phyloP scores from a whole-genome alignment of 805 yeast species.

The Wickerhamiella occidentalis region DNA sequence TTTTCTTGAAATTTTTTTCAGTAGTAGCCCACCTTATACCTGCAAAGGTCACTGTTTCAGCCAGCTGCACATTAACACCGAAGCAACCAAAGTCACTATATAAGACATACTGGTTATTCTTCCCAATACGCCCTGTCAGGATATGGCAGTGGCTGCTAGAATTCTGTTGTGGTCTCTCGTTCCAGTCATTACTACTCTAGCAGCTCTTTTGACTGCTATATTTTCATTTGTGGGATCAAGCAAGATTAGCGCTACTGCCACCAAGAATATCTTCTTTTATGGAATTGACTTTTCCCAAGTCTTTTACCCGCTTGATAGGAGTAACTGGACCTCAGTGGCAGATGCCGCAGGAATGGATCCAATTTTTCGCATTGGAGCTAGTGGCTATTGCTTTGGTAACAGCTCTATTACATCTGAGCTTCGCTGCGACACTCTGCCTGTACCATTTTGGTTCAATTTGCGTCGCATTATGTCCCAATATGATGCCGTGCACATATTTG shows the following conservation, averaged over 20 bases:
- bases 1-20: too few species aligned
- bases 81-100: neutral
- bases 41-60: neutral
- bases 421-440: neutral
- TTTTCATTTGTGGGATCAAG: neutral
- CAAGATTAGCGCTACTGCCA: neutral
- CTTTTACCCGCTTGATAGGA: neutral
- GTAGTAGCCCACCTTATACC: neutral
- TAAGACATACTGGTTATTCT: neutral
- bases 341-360: neutral
- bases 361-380: neutral
- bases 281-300: neutral
- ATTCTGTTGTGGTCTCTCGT: neutral
- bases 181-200: conserved; percentile 1
- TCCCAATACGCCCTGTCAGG: neutral
- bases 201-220: neutral
- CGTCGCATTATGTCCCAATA: neutral
- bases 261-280: neutral
- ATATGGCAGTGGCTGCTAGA: conserved; percentile 1
- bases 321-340: neutral
- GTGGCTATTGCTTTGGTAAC: neutral
- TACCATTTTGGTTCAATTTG: neutral
- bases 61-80: neutral
- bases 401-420: neutral
- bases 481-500: neutral